phyloP scores from a whole-genome alignment of 2,329 filamentous ascomycete species.

The Epichloe scottii region DNA sequence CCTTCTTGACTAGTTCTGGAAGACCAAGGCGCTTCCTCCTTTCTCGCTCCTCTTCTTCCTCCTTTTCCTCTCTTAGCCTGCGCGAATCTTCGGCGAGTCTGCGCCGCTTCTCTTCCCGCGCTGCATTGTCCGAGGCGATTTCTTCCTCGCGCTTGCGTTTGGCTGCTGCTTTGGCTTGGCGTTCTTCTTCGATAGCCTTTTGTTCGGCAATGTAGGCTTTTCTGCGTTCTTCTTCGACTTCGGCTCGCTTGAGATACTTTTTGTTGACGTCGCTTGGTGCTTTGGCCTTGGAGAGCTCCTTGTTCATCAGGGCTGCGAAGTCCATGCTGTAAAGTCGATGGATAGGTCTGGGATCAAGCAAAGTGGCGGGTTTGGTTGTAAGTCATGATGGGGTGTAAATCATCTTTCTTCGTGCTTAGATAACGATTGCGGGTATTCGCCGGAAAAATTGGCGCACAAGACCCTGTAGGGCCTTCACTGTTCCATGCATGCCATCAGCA shows the following conservation, averaged over 20 bases:
- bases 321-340: constrained; percentile 50
- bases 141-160: constrained; percentile 91
- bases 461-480: neutral
- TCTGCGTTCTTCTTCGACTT: constrained; percentile 71
- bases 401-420: neutral
- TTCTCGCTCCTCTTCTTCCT: constrained; percentile 58
- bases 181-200: constrained; percentile 57
- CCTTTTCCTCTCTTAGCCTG: constrained; percentile 55
- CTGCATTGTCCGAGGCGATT: constrained; percentile 53
- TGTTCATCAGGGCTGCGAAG: constrained; percentile 86
- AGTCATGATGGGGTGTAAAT: no score
- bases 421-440: constrained; percentile 18
- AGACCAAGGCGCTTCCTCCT: constrained; percentile 68
- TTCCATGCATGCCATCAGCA: no score
- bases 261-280: constrained; percentile 34
- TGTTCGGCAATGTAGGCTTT: constrained; percentile 76
- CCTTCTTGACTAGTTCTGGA: constrained; percentile 49
- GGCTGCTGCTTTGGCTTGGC: constrained; percentile 53
- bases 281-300: constrained; percentile 79
- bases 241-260: constrained; percentile 77
- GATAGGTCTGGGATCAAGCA: no score
- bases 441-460: constrained; percentile 10
- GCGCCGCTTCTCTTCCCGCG: constrained; percentile 70
- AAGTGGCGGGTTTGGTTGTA: no score
- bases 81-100: constrained; percentile 71